Percentiles rank a stretch among this genome's conserved stretches.
phyloP scores from a whole-genome alignment of 1,284 basidiomycete species.

The Marasmius sp. region DNA sequence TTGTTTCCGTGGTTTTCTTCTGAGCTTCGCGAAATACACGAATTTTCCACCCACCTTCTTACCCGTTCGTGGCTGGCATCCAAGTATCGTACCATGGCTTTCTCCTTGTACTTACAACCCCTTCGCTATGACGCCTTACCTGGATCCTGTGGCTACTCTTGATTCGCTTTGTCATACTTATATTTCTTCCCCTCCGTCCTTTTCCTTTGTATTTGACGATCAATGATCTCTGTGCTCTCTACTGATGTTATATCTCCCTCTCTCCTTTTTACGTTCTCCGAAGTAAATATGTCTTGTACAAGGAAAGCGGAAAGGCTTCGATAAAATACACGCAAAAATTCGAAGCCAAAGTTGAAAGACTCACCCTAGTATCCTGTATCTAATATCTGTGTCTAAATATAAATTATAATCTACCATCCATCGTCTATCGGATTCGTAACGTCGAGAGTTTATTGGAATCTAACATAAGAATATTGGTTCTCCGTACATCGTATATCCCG shows the following conservation, averaged over 20 bases:
- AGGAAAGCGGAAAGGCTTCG: not conserved
- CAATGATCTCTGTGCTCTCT: not conserved
- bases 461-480: not conserved
- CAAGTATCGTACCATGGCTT: not conserved
- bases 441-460: not conserved
- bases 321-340: not conserved
- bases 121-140: not conserved
- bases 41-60: not conserved
- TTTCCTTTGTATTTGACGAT: not conserved
- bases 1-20: not conserved
- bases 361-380: not conserved
- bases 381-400: not conserved
- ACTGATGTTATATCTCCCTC: not conserved
- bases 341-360: not conserved
- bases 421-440: not conserved
- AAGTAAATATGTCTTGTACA: not conserved
- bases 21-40: not conserved
- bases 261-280: not conserved
- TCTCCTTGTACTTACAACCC: not conserved
- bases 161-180: too few species aligned
- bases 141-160: too few species aligned
- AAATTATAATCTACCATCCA: not conserved
- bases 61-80: not conserved
- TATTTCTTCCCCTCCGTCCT: too few species aligned
- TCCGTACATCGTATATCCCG: slow-evolving; percentile 2